Evolutionary conservation across 2,329 filamentous ascomycete genomes (phyloP).

Genomic region (Fusarium pseudonygamai): DNA sequence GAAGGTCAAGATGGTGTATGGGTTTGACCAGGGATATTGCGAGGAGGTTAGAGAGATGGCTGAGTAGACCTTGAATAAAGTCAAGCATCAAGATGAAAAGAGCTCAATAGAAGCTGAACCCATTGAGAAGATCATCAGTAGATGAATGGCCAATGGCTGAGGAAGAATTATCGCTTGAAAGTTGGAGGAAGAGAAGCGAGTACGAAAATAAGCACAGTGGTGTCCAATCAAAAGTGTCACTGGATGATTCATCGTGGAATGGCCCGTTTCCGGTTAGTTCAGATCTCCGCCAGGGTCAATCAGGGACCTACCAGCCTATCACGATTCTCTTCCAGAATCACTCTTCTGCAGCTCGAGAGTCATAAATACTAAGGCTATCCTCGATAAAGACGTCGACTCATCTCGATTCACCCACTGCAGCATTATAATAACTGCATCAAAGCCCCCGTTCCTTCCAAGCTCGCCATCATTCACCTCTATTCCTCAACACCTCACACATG

Average conservation of each 20-base stretch:
- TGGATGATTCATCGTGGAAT: neutral
- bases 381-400: conserved; percentile 6
- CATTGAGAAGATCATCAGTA: neutral
- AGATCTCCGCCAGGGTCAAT: too few relatives aligned
- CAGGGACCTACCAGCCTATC: neutral
- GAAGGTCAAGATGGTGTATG: conserved; percentile 8
- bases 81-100: fast-evolving
- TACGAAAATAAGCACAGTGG: neutral
- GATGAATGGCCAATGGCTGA: fast-evolving
- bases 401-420: neutral
- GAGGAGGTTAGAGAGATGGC: conserved; percentile 5
- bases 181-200: neutral
- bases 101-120: fast-evolving
- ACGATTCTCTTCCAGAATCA: neutral
- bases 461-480: neutral
- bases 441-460: fast-evolving
- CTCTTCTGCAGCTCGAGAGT: neutral
- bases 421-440: neutral
- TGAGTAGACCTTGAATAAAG: neutral
- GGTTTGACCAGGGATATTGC: neutral
- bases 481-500: neutral
- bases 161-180: neutral
- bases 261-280: neutral
- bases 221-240: neutral
- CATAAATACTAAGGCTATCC: neutral